phyloP scores from a whole-genome alignment of 2,329 filamentous ascomycete genomes.

The Zarea fungicola region DNA sequence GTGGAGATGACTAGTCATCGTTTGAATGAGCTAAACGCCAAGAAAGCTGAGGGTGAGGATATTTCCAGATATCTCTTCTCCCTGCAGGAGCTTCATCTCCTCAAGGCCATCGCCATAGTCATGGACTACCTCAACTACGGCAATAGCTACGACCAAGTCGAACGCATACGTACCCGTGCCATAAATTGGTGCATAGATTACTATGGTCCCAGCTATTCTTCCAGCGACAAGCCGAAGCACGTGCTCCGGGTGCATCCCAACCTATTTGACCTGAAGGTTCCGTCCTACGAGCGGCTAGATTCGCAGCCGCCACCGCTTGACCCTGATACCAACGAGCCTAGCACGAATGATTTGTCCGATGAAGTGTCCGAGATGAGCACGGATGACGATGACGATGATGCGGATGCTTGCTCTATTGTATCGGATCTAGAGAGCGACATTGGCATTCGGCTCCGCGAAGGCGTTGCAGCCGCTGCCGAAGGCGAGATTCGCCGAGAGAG shows the following conservation, averaged over 20 bases:
- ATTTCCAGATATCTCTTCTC: no score
- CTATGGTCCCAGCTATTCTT: slow-evolving; percentile 13
- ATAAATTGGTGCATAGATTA: slow-evolving; percentile 6
- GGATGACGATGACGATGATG: background rate
- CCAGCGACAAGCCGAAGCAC: background rate
- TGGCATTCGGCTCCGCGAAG: background rate
- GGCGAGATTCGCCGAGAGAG: background rate
- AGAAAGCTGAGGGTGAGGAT: no score
- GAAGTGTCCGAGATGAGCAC: background rate
- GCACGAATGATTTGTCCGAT: no score
- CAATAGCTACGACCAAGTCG: slow-evolving; percentile 12
- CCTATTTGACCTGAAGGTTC: background rate
- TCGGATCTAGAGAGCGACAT: background rate
- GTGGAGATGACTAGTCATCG: no score
- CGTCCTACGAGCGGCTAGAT: background rate
- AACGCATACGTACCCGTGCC: background rate
- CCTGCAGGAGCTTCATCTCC: background rate
- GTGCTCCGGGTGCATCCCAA: slow-evolving; percentile 3
- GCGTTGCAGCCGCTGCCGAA: background rate
- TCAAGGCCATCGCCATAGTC: slow-evolving; percentile 20
- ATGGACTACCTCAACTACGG: slow-evolving; percentile 24
- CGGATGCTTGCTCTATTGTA: no score
- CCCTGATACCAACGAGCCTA: no score
- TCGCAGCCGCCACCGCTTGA: background rate
- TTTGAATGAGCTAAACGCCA: no score